Percentiles rank a stretch among this genome's conserved stretches.
These are phyloP conservation scores for Zygosaccharomyces siamensis DNA, from an alignment of 805 yeast species.

Conservation along the genomic window DNA sequence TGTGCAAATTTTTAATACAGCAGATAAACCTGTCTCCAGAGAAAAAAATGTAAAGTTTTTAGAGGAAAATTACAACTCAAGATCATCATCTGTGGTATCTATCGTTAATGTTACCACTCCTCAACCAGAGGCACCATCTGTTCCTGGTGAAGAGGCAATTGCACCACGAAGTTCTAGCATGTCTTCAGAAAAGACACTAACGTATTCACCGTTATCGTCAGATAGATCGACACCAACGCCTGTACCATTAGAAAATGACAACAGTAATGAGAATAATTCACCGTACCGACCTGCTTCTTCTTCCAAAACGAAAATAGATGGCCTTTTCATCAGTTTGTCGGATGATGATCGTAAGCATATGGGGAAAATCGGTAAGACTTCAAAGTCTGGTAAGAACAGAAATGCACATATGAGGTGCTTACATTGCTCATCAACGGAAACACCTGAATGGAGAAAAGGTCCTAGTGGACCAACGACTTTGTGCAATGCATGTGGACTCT, in stretches of 20 bases:
- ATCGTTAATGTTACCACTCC: constrained; percentile 4
- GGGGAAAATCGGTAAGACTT: constrained; percentile 14
- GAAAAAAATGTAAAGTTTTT: constrained; percentile 2
- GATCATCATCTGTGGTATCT: constrained; percentile 12
- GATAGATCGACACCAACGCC: constrained; percentile 5
- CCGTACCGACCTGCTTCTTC: not conserved
- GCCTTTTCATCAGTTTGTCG: not conserved
- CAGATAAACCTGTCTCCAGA: not conserved
- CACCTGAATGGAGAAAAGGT: constrained; percentile 84
- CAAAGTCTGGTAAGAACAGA: constrained; percentile 17
- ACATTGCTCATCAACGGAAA: constrained; percentile 21
- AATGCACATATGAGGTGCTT: constrained; percentile 17
- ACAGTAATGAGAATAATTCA: not conserved
- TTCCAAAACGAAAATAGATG: not conserved
- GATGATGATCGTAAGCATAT: constrained; percentile 1
- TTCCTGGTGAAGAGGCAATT: not conserved
- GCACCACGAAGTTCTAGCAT: constrained; percentile 5
- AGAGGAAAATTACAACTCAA: constrained; percentile 2
- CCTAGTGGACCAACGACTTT: constrained; percentile 71
- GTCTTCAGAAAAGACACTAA: constrained; percentile 7
- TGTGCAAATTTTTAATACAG: not conserved
- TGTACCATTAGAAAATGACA: not conserved
- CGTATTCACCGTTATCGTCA: constrained; percentile 9
- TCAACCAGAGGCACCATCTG: not conserved
- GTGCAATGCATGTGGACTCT: constrained; percentile 81